phyloP scores from a whole-genome alignment of 345 rosid species.

The Lepidium aucheri region DNA sequence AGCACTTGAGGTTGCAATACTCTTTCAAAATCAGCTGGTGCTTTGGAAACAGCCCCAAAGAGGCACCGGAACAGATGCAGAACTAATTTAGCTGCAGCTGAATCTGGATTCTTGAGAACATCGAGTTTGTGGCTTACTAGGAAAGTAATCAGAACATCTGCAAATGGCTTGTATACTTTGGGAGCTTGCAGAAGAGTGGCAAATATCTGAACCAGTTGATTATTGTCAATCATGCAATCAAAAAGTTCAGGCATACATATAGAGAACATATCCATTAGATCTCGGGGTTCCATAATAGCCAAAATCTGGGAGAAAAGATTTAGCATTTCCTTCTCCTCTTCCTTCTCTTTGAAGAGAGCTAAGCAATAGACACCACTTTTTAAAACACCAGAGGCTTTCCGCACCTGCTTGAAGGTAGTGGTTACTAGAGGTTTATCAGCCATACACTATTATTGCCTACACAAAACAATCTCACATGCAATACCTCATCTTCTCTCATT shows the following conservation, averaged over 20 bases:
- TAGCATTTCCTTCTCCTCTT: slow-evolving; percentile 92
- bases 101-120: slow-evolving; percentile 74
- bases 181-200: slow-evolving; percentile 70
- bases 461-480: slow-evolving; percentile 2
- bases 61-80: slow-evolving; percentile 81
- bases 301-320: slow-evolving; percentile 81
- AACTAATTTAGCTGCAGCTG: slow-evolving; percentile 75
- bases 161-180: slow-evolving; percentile 79
- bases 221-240: slow-evolving; percentile 85
- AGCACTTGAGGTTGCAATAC: slow-evolving; percentile 95
- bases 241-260: slow-evolving; percentile 94
- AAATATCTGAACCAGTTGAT: slow-evolving; percentile 82
- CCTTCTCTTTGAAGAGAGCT: slow-evolving; percentile 94
- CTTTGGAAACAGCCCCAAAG: slow-evolving; percentile 85
- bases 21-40: slow-evolving; percentile 91
- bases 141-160: slow-evolving; percentile 85
- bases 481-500: slow-evolving; percentile 96
- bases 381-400: slow-evolving; percentile 93
- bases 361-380: slow-evolving; percentile 92
- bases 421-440: slow-evolving; percentile 17
- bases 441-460: background rate
- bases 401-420: slow-evolving; percentile 46
- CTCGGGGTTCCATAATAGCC: slow-evolving; percentile 92
- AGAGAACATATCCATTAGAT: slow-evolving; percentile 98
- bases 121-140: slow-evolving; percentile 84